Evolutionary conservation across 352 stramenopile genomes (phyloP).

Genomic region (Pythium sukuiense): DNA sequence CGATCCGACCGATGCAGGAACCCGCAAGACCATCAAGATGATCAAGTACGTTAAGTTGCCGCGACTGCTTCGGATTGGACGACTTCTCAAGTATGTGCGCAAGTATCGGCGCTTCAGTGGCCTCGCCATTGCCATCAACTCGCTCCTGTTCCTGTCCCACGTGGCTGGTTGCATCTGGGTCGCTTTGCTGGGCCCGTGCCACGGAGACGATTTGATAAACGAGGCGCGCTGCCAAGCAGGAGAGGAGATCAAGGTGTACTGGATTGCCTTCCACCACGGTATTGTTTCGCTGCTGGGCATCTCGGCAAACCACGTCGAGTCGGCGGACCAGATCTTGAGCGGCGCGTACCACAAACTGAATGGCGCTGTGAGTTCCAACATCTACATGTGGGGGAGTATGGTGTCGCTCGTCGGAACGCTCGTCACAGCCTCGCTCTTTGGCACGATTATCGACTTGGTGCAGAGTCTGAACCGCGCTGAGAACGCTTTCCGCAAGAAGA

Average conservation of each 20-base stretch:
- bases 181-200: constrained; percentile 47
- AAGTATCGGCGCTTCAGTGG: constrained; percentile 63
- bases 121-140: constrained; percentile 50
- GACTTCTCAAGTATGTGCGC: constrained; percentile 59
- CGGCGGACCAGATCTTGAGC: constrained; percentile 47
- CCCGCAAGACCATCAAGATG: constrained; percentile 72
- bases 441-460: constrained; percentile 58
- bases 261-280: constrained; percentile 56
- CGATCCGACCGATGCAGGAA: constrained; percentile 36
- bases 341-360: constrained; percentile 36
- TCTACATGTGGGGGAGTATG: constrained; percentile 39
- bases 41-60: constrained; percentile 76
- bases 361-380: neutral
- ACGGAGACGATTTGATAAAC: constrained; percentile 15
- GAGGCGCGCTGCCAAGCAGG: constrained; percentile 33
- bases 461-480: constrained; percentile 67
- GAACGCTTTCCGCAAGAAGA: constrained; percentile 69
- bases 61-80: constrained; percentile 51
- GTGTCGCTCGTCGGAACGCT: constrained; percentile 49
- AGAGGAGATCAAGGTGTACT: constrained; percentile 50
- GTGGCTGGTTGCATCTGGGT: constrained; percentile 62
- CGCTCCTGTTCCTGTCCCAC: constrained; percentile 51
- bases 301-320: constrained; percentile 46
- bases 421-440: constrained; percentile 49
- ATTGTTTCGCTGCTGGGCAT: constrained; percentile 55